Conservation (phyloP, 257 asterid genomes). For the Nemophila menziesii region DNA sequence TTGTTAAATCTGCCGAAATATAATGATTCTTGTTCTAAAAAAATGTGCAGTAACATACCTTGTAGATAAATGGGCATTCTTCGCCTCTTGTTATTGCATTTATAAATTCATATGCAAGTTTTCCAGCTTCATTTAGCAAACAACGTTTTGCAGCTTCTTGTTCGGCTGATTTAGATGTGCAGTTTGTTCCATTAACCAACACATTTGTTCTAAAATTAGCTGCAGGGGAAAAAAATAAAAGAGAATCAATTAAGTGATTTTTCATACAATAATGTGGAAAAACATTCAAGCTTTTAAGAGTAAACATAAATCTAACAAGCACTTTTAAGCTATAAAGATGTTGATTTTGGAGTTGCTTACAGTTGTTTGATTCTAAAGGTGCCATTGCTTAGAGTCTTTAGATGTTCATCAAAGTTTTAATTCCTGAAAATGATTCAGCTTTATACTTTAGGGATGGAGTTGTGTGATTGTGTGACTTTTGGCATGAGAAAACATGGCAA, state of each 20-base stretch:
- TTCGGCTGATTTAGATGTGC: conserved; percentile 15
- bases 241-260: background rate
- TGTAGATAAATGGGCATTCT: conserved; percentile 9
- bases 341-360: conserved; percentile 8
- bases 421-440: too few relatives aligned
- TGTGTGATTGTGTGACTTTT: too few relatives aligned
- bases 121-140: too few relatives aligned
- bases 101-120: conserved; percentile 15
- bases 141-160: too few relatives aligned
- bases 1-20: too few relatives aligned
- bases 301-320: too few relatives aligned
- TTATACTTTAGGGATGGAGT: too few relatives aligned
- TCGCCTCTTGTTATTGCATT: background rate
- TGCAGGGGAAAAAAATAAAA: conserved; percentile 6
- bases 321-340: too few relatives aligned
- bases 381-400: conserved; percentile 2
- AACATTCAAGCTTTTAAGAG: background rate
- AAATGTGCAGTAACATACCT: too few relatives aligned
- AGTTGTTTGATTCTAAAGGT: background rate
- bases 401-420: too few relatives aligned
- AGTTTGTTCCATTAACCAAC: conserved; percentile 10
- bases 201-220: conserved; percentile 19
- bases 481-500: too few relatives aligned
- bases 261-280: background rate
- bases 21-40: too few relatives aligned